Evolutionary conservation across 495 filamentous ascomycete species (phyloP).

Genomic region (Melanomma pulvis-pyrius): DNA sequence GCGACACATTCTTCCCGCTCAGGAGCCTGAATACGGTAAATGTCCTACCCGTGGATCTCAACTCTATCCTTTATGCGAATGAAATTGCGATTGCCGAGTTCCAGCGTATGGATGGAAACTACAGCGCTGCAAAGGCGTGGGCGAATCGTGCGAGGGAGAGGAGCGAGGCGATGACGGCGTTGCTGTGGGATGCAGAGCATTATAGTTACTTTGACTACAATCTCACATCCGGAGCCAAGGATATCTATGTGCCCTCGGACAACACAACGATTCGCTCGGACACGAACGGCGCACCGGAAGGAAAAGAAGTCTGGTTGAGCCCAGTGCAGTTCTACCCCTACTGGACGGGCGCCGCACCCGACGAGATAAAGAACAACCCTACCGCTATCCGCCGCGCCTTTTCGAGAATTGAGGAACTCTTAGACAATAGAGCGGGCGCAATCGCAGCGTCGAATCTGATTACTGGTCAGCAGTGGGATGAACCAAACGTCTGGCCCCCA

Average conservation of each 20-base stretch:
- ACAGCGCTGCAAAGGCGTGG: conserved; percentile 20
- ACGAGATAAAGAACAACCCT: conserved; percentile 34
- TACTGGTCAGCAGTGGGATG: conserved; percentile 42
- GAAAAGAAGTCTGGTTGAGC: conserved; percentile 27
- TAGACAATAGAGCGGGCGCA: conserved; percentile 31
- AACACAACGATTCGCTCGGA: conserved; percentile 18
- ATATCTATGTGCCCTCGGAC: conserved; percentile 31
- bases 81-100: conserved; percentile 35
- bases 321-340: conserved; percentile 41
- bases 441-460: conserved; percentile 39
- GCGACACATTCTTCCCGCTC: conserved; percentile 41
- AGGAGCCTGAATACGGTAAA: conserved; percentile 37
- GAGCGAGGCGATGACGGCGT: conserved; percentile 35
- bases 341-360: conserved; percentile 40
- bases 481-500: conserved; percentile 43
- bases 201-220: conserved; percentile 42
- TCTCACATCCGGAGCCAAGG: conserved; percentile 33
- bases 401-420: conserved; percentile 19
- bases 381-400: conserved; percentile 30
- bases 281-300: conserved; percentile 28
- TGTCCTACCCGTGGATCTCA: conserved; percentile 38
- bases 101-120: conserved; percentile 26
- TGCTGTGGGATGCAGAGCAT: conserved; percentile 36
- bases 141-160: conserved; percentile 25
- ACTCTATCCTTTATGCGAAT: conserved; percentile 42